Conservation (phyloP, 192 early-diverging fungal genomes). For the Dissophora ornata region DNA sequence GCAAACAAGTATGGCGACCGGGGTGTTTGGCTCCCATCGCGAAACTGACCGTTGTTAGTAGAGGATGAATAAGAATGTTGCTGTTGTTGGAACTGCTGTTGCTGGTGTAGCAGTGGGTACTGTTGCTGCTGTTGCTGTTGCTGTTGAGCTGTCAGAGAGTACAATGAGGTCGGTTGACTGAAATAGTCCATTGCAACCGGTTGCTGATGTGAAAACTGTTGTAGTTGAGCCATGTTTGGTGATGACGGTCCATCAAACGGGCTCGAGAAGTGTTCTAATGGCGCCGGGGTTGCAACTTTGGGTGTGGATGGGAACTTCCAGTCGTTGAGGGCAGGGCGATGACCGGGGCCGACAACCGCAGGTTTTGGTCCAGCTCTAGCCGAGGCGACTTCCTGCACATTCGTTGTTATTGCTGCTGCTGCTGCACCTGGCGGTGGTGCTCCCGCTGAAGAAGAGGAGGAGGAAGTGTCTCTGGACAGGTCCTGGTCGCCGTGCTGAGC, state of each 20-base stretch:
- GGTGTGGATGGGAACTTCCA: slow-evolving; percentile 51
- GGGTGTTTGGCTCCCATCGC: slow-evolving; percentile 42
- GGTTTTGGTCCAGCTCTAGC: background rate
- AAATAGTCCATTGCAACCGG: slow-evolving; percentile 35
- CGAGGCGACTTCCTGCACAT: background rate
- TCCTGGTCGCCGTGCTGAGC: slow-evolving; percentile 20
- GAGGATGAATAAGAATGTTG: slow-evolving; percentile 9
- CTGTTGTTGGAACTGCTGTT: slow-evolving; percentile 15
- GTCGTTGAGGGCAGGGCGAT: slow-evolving; percentile 50
- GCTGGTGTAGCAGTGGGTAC: slow-evolving; percentile 4
- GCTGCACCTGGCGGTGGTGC: background rate
- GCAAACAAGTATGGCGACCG: slow-evolving; percentile 37
- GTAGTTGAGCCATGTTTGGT: slow-evolving; percentile 12
- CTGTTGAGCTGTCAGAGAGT: slow-evolving; percentile 19
- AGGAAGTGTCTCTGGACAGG: background rate
- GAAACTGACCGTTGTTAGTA: slow-evolving; percentile 5
- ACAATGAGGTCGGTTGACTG: slow-evolving; percentile 32
- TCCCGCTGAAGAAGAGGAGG: background rate
- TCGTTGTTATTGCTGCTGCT: background rate
- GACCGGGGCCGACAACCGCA: slow-evolving; percentile 23
- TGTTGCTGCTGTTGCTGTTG: slow-evolving; percentile 12
- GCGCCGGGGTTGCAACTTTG: slow-evolving; percentile 38
- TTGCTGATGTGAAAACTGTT: slow-evolving; percentile 26
- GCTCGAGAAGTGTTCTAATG: slow-evolving; percentile 12
- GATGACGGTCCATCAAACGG: slow-evolving; percentile 17